Base-by-base conservation (phyloP, 768 basidiomycete species). In the Imleria badia region DNA sequence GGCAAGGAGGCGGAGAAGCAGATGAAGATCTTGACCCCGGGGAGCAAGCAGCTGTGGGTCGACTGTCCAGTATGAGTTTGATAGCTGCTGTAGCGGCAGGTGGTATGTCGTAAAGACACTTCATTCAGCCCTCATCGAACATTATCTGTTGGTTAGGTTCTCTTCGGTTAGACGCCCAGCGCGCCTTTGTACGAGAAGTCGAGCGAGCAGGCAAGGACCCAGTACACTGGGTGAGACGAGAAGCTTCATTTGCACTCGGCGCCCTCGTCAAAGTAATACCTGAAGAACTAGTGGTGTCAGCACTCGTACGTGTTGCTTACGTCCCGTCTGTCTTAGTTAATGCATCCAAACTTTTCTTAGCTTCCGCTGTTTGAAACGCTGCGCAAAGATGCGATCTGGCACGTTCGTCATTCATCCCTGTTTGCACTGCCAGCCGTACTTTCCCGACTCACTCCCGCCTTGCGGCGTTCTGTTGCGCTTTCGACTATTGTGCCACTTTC, bases 31-130 rank as follows among this genome's bases (percentile, higher is more conserved):
- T 64, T 26, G 73, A 76, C 51, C 60, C 72, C 15, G 74, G 72
- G 30, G 83, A 92, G 60, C 91, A 95, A 66, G 91, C 88, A 14
- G 84, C 89, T 6, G 79, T 93, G 19, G 95, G 95, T 6, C 81
- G 93, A 53, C 76, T 96, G 45, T 90, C 91, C 6, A 92, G 92
- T 63, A 94, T 97, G 93, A 92, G 91, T 66, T 74, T 97, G 47
- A 90, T 96, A 76, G 94, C 94, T 36, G 86, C 91, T 9, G 84
- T 94, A 13, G 82, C 89, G 30, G 90, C 92, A 26, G 85, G 83
- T 58, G 86, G 87, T 89, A 68, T 66, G 80, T 75, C 49, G 47
- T 54, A 54, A 52, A 42, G 48, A 48, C 42, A 48, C 45, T 52
- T 47, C 40, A 30, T 57, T 36, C 9, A 45, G 34, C 23, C 48